A percentile compares a stretch with the other conserved stretches of the same genome.
phyloP scores from a whole-genome alignment of 371 early-diverging fungal species.

The Nematocida minor region DNA sequence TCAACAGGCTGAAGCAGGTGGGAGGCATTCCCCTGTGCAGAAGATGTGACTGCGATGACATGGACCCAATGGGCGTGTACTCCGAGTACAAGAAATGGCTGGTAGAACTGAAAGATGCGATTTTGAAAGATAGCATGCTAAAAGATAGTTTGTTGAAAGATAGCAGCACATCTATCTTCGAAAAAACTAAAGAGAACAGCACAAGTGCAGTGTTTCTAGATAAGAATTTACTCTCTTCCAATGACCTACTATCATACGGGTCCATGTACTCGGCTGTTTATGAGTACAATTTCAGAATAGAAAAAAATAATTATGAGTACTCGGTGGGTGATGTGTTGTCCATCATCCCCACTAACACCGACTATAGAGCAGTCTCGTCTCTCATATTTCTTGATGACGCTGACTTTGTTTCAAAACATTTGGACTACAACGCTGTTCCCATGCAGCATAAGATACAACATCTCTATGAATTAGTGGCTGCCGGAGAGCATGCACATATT shows the following conservation, averaged over 20 bases:
- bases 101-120: background rate
- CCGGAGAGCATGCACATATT: background rate
- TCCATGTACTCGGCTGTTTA: slow-evolving; percentile 45
- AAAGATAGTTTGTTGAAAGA: background rate
- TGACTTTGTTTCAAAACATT: background rate
- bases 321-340: slow-evolving; percentile 60
- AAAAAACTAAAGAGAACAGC: background rate
- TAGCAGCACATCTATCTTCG: background rate
- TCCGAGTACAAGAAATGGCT: slow-evolving; percentile 19
- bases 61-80: slow-evolving; percentile 78
- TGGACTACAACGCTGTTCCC: slow-evolving; percentile 58
- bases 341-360: slow-evolving; percentile 56
- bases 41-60: slow-evolving; percentile 85
- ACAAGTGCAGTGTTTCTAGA: background rate
- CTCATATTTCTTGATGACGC: slow-evolving; percentile 30
- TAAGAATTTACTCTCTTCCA: background rate
- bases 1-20: slow-evolving; percentile 74
- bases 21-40: slow-evolving; percentile 73
- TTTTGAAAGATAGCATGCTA: background rate
- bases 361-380: slow-evolving; percentile 39
- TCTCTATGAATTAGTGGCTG: background rate
- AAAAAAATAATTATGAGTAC: slow-evolving; percentile 7
- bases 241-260: background rate
- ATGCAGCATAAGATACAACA: slow-evolving; percentile 40
- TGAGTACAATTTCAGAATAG: slow-evolving; percentile 54